Base-by-base conservation (phyloP, 164 flowering plant genomes). In the Akebia trifoliata region DNA sequence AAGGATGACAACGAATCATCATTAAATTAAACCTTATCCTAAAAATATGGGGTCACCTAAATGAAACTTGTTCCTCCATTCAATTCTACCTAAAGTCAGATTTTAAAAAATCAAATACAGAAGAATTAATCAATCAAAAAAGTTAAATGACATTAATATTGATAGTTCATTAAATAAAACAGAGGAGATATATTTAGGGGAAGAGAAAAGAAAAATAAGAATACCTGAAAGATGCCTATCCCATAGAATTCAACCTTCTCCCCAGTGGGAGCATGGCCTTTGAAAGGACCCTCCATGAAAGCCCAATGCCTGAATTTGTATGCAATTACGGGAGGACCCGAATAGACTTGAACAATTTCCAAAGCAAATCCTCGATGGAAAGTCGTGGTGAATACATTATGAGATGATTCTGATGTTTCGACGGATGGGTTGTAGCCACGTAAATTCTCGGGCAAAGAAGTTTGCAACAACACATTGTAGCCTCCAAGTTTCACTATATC, bases 231-330 rank as follows among this genome's bases (percentile, higher is more conserved):
- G 31, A 76, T 65, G 46, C 69, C 70, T 14, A 81, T 65, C 4
- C 90, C 90, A 63, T 35, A 72, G 32, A 88, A 58, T 26, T 85
- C 76, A 3, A 77, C 76, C 68, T 57, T 50, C 37, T 87, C 82
- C 4, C 91, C 90, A 2, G 87, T 83, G 0, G 95, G 87, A 8
- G 79, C 67, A 50, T 79, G 83, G 7, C 83, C 90, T 65, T 83
- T 77, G 69, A 81, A 88, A 61, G 96, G 86, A 22, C 90, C 90
- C 38, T 88, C 96, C 83, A 80, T 78, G 73, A 49, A 82, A 20
- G 78, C 87, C 92, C 96, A 88, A 54, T 88, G 96, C 69, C 96
- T 73, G 73, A 85, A 88, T 68, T 85, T 81, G 76, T 77, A 88
- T 0, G 57, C 75, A 21, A 87, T 76, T 60, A 57, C 58, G 0